Percentiles rank a stretch among this genome's conserved stretches.
phyloP scores from a whole-genome alignment of 169 alveolate genomes.

The Eimeria tenella region DNA sequence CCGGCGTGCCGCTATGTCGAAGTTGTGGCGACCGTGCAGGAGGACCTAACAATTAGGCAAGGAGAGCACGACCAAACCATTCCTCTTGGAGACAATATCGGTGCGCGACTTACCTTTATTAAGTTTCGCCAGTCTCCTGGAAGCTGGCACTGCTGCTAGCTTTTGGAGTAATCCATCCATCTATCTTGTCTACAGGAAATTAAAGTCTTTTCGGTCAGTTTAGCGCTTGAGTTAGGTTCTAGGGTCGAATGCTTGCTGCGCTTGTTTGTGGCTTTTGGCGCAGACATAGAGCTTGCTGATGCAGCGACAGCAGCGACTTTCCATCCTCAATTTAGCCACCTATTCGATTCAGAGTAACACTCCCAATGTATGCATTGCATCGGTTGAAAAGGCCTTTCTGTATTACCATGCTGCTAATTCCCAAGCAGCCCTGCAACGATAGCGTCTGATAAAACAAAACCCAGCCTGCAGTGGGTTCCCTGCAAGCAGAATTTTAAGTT shows the following conservation, averaged over 20 bases:
- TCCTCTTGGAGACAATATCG: slow-evolving; percentile 57
- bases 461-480: too few species aligned
- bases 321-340: slow-evolving; percentile 62
- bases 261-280: neutral
- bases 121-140: neutral
- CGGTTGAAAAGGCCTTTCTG: too few species aligned
- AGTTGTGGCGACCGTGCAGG: slow-evolving; percentile 67
- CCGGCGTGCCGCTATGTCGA: slow-evolving; percentile 66
- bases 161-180: too few species aligned
- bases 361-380: too few species aligned
- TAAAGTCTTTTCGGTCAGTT: neutral
- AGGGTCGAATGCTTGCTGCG: neutral
- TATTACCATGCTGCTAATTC: neutral
- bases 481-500: too few species aligned
- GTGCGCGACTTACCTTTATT: neutral
- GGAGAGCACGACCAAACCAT: slow-evolving; percentile 44
- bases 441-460: too few species aligned
- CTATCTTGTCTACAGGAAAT: neutral
- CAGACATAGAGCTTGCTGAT: slow-evolving; percentile 61
- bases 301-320: slow-evolving; percentile 69
- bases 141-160: neutral
- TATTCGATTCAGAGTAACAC: slow-evolving; percentile 40
- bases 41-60: slow-evolving; percentile 52
- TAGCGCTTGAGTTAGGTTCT: neutral
- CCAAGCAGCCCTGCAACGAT: too few species aligned